Evolutionary conservation across 805 yeast genomes (phyloP), one percentile per base, ranked within the genome.

Genomic region (Suhomyces faveliae): DNA sequence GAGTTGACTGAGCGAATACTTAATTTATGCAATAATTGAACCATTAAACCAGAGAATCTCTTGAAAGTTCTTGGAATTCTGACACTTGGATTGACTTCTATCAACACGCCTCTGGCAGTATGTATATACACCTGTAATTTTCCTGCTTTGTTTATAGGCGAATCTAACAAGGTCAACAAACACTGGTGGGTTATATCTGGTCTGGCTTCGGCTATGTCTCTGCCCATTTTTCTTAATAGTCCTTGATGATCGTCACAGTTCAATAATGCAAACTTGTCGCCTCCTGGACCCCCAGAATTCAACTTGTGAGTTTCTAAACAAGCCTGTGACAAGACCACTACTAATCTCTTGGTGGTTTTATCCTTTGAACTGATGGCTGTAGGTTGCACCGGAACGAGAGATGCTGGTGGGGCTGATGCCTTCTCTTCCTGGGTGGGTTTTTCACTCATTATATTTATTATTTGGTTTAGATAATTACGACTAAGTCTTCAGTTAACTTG

Each of bases 151-250:
- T 94, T 94, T 60, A 94, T 87, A 38, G 99, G 99, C n/a, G 97
- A 89, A 67, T 94, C 99, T 59, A 94, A 76, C 54, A 94, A 76
- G 3, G 99, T 92, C 68, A 94, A 77, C 37, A 94, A 80, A 76
- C 99, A 94, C 71, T 92, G 99, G 66, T 94, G 99, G 39, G 99
- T 94, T 61, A 94, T 94, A 67, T 94, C 99, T n/a, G 99, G 99
- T 68, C 99, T 83, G 6, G 97, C 98, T 64, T 94, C 99, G 42
- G 96, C 89, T 54, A 94, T 92, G 63, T 94, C 98, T 64, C 98
- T 82, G 45, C 96, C 96, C 96, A 92, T 89, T 65, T 90, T 92
- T 67, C 92, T 86, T 60, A 94, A 74, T 45, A 92, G 75, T 12
- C 97, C 97, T 72, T 94, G 99, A 67, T 94, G 99, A 66, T 94